Base-by-base conservation (phyloP, 805 yeast species). In the Ogataea populi-albae region DNA sequence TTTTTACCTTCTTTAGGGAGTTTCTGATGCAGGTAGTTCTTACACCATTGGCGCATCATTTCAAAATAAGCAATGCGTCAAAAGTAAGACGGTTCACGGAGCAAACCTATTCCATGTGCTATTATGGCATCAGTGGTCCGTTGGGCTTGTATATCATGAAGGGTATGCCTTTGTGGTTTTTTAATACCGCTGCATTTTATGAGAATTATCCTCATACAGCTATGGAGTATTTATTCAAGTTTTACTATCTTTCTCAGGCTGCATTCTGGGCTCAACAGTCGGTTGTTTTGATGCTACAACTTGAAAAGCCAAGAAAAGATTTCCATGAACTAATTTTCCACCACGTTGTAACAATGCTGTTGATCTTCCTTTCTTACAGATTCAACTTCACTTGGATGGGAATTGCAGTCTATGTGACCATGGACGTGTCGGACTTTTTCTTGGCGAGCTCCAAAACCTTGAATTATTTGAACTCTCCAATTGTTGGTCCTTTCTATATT, bases 381-480 rank as follows among this genome's bases (percentile, higher is more conserved):
- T 93, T 93, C 72, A 96, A 93, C 62, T 93, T 88, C 69, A 86
- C 96, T 11, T 86, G 94, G 79, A 91, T 93, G 75, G 99, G 99
- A 5, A 61, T 93, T 23, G 85, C 83, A 12, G 76, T 93, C 34
- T 93, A 86, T 60, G 75, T 93, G 51, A 87, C 98, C 17, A 93
- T 93, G 99, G 99, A 93, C 62, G 73, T 88, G 24, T 84, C 95
- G 12, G 99, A 93, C 66, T 79, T 87, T 61, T 85, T 88, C 64
- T 68, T 93, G 47, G 82, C 96, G 5, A 50, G 69, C 4, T 86
- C 97, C 19, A 93, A 93, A 62, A 77, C 86, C n/a, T 64, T 87
- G 41, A 91, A 86, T 64, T 93, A 93, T 58, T 60, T 94, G 40
- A 85, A 88, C 50, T 79, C 88, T 3, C 51, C 69, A 4, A 39